phyloP scores from a whole-genome alignment of 2,329 filamentous ascomycete genomes.

The Curvularia spicifera region DNA sequence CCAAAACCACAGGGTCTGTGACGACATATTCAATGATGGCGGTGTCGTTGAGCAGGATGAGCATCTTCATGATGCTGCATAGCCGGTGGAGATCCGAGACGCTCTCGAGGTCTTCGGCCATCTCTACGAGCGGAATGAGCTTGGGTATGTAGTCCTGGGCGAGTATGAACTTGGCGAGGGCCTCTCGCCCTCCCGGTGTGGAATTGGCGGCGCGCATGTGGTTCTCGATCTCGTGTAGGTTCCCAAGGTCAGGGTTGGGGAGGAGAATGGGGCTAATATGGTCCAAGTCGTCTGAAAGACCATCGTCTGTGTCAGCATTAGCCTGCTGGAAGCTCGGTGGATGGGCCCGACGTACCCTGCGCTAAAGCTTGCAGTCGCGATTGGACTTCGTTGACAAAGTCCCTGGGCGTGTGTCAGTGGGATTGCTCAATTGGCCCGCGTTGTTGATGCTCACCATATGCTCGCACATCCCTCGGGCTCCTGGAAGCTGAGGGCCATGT shows the following conservation, averaged over 20 bases:
- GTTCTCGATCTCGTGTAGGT: conserved; percentile 82
- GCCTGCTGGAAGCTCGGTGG: conserved; percentile 12
- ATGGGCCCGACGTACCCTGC: conserved; percentile 60
- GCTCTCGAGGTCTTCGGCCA: conserved; percentile 91
- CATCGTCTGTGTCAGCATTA: conserved; percentile 68
- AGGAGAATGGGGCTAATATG: conserved; percentile 72
- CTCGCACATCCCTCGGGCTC: conserved; percentile 91
- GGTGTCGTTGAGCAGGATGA: conserved; percentile 94
- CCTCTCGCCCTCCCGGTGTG: conserved; percentile 78
- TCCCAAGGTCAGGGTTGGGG: conserved; percentile 79
- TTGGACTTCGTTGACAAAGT: conserved; percentile 88
- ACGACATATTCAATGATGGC: conserved; percentile 93
- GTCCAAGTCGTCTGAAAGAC: conserved; percentile 86
- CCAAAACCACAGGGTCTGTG: conserved; percentile 84
- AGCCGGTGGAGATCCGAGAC: conserved; percentile 84
- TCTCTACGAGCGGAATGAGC: conserved; percentile 81
- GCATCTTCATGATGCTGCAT: conserved; percentile 97
- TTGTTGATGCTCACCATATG: conserved; percentile 72
- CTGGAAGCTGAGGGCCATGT: conserved; percentile 98
- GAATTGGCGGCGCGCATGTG: conserved; percentile 80
- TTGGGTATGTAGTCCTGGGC: conserved; percentile 85
- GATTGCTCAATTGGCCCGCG: conserved; percentile 5
- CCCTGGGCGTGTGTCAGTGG: conserved; percentile 63
- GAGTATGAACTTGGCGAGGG: conserved; percentile 85
- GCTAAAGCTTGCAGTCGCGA: conserved; percentile 70